These are phyloP conservation scores for Phytopythium ostracodes DNA, from an alignment of 352 stramenopile species.

Conservation along the genomic window DNA sequence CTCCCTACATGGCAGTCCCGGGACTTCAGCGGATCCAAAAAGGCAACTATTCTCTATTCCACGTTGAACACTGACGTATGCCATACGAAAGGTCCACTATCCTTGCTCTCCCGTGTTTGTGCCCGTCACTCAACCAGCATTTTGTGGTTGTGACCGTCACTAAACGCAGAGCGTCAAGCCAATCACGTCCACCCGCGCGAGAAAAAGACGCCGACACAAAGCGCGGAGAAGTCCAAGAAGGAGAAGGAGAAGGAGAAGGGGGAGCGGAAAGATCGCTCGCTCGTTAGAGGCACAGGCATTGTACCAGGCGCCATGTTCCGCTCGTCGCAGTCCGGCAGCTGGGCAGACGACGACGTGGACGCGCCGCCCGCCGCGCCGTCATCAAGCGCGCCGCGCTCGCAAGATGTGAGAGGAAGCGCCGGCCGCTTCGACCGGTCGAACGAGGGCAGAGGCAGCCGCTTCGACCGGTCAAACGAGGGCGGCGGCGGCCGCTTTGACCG, in stretches of 20 bases:
- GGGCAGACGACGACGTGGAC: conserved; percentile 73
- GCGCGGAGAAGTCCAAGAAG: background rate
- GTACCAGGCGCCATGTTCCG: conserved; percentile 49
- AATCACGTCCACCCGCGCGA: background rate
- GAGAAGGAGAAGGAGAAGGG: background rate
- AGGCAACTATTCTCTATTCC: background rate
- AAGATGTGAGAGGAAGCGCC: conserved; percentile 9
- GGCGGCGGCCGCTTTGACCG: conserved; percentile 12
- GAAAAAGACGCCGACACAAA: background rate
- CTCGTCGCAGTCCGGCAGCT: conserved; percentile 58
- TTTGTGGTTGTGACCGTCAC: background rate
- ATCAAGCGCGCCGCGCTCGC: background rate
- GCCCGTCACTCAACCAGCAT: background rate
- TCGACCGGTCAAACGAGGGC: conserved; percentile 7
- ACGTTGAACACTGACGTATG: background rate
- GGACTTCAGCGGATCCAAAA: too few species aligned
- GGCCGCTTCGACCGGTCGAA: conserved; percentile 8
- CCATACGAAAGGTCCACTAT: background rate
- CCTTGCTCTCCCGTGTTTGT: background rate
- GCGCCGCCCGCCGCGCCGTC: conserved; percentile 13
- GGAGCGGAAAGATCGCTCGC: background rate
- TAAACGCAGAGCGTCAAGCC: background rate
- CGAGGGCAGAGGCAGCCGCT: conserved; percentile 6
- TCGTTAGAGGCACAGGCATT: background rate
- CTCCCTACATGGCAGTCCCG: too few species aligned